phyloP scores from a whole-genome alignment of 1,139 yeast genomes.

The Geotrichum citri-aurantii region DNA sequence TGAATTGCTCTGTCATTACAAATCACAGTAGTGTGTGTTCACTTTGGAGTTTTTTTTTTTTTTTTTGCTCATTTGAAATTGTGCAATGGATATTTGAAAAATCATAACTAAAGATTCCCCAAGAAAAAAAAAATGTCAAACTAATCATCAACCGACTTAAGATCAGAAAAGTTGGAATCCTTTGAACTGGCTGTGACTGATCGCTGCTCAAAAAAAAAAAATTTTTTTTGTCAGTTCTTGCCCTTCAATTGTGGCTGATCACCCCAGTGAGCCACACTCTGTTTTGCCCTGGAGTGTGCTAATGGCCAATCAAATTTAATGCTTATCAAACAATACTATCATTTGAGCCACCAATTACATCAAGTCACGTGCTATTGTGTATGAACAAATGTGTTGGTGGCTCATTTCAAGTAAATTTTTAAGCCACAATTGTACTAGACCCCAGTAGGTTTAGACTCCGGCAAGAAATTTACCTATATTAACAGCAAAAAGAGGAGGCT shows the following conservation, averaged over 20 bases:
- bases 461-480: neutral
- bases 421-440: conserved; percentile 7
- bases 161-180: neutral
- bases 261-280: neutral
- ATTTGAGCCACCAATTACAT: conserved; percentile 15
- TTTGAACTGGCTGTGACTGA: neutral
- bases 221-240: neutral
- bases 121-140: neutral
- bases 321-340: conserved; percentile 7
- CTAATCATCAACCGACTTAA: neutral
- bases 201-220: neutral
- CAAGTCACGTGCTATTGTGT: conserved; percentile 19
- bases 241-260: neutral
- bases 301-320: conserved; percentile 8
- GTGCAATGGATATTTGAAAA: neutral
- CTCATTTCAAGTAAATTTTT: conserved; percentile 1
- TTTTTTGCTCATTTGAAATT: neutral
- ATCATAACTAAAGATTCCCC: neutral
- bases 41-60: neutral
- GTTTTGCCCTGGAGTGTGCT: neutral
- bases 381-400: conserved; percentile 9
- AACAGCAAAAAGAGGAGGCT: neutral
- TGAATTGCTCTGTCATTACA: too few species aligned
- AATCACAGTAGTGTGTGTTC: too few species aligned
- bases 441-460: neutral